Evolutionary conservation across 169 alveolate species (phyloP).

Genomic region (Cryptosporidium tyzzeri): DNA sequence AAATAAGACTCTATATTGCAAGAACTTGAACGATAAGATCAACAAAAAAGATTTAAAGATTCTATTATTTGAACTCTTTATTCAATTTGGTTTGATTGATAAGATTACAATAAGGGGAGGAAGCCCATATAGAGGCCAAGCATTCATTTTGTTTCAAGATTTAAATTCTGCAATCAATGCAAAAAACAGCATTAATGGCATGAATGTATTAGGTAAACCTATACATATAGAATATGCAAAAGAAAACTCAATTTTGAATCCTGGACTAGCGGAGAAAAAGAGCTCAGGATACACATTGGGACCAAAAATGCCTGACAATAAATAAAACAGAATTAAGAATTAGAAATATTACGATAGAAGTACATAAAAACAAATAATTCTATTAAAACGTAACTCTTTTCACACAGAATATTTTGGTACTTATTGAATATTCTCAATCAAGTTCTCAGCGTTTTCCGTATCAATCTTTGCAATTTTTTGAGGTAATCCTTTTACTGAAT

Average conservation of each 20-base stretch:
- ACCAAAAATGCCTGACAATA: slow-evolving; percentile 19
- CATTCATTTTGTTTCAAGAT: slow-evolving; percentile 56
- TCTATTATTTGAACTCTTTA: slow-evolving; percentile 50
- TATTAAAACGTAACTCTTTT: too few species aligned
- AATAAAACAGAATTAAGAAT: neutral
- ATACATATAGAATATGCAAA: slow-evolving; percentile 50
- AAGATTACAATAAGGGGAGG: slow-evolving; percentile 72
- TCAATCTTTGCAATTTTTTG: slow-evolving; percentile 24
- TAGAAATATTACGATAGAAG: neutral
- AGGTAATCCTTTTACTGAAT: slow-evolving; percentile 1
- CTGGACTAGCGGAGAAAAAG: neutral
- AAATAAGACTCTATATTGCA: slow-evolving; percentile 62
- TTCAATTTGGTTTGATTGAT: slow-evolving; percentile 42
- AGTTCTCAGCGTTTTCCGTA: neutral
- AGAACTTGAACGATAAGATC: slow-evolving; percentile 55
- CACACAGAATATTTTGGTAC: neutral
- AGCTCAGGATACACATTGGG: neutral
- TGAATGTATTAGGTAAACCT: slow-evolving; percentile 40
- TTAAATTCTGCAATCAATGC: slow-evolving; percentile 55
- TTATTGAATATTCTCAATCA: neutral
- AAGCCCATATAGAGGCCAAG: slow-evolving; percentile 49
- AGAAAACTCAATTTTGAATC: slow-evolving; percentile 31
- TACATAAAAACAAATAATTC: neutral
- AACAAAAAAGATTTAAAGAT: slow-evolving; percentile 50
- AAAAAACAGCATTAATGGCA: slow-evolving; percentile 49